Evolutionary conservation across 208 protist species (phyloP).

Genomic region (Trypanosoma caninum): DNA sequence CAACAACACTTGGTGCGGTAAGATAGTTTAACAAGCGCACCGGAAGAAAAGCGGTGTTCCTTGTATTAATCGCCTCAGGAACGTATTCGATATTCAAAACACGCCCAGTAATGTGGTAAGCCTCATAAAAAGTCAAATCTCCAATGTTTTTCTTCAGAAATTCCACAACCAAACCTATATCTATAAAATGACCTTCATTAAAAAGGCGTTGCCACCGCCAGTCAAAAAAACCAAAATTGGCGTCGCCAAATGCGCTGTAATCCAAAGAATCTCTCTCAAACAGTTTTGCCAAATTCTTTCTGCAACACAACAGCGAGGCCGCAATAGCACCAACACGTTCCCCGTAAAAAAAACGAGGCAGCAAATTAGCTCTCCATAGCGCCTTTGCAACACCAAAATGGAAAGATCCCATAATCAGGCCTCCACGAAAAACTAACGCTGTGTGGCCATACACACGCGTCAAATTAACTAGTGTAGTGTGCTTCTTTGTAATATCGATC

Average conservation of each 20-base stretch:
- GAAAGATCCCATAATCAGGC: conserved; percentile 44
- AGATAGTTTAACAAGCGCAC: conserved; percentile 66
- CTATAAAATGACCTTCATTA: conserved; percentile 45
- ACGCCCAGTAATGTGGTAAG: conserved; percentile 64
- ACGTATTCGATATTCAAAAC: conserved; percentile 77
- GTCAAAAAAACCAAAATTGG: not conserved
- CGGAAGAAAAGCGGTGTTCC: conserved; percentile 5
- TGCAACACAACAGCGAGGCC: conserved; percentile 61
- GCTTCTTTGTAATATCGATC: conserved; percentile 19
- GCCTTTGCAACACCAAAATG: conserved; percentile 72
- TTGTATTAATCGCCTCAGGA: conserved; percentile 5
- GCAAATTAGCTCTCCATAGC: conserved; percentile 48
- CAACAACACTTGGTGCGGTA: conserved; percentile 64
- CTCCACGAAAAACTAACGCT: conserved; percentile 60
- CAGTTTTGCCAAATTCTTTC: conserved; percentile 28
- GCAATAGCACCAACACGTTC: conserved; percentile 54
- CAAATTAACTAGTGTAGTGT: conserved; percentile 36
- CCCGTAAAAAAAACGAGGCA: conserved; percentile 67
- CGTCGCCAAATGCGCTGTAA: conserved; percentile 16
- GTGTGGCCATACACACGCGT: conserved; percentile 46
- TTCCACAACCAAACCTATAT: conserved; percentile 41
- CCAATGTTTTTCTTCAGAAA: conserved; percentile 57
- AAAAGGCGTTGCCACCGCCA: conserved; percentile 29
- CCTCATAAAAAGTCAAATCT: conserved; percentile 81
- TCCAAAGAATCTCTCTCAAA: conserved; percentile 15